These are phyloP conservation scores for Hypomontagnella submonticulosa DNA, from an alignment of 495 filamentous ascomycete species.

Conservation along the genomic window DNA sequence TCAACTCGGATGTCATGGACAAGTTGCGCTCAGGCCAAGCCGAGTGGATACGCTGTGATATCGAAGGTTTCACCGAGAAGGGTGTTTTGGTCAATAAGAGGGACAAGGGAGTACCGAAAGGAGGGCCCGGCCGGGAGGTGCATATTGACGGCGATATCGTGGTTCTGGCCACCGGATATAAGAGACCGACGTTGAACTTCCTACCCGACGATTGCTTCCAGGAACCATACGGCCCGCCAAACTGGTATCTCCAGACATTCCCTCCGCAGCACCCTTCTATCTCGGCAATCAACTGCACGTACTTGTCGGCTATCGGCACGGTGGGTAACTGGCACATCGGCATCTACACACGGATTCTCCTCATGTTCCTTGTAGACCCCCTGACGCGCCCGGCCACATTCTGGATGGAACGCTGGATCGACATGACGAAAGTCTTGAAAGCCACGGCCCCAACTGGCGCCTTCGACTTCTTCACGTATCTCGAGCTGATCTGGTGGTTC, in stretches of 20 bases:
- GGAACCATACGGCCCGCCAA: slow-evolving; percentile 78
- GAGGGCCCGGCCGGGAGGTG: slow-evolving; percentile 72
- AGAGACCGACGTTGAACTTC: slow-evolving; percentile 76
- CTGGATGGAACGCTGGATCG: slow-evolving; percentile 88
- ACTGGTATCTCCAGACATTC: slow-evolving; percentile 90
- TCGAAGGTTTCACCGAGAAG: slow-evolving; percentile 68
- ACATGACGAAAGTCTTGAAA: slow-evolving; percentile 83
- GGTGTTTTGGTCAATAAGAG: slow-evolving; percentile 78
- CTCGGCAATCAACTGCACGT: slow-evolving; percentile 85
- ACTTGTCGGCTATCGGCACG: slow-evolving; percentile 81
- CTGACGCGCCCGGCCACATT: slow-evolving; percentile 74
- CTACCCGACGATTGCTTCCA: slow-evolving; percentile 76
- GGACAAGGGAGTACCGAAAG: slow-evolving; percentile 75
- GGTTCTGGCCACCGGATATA: slow-evolving; percentile 85
- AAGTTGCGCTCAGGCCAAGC: slow-evolving; percentile 80
- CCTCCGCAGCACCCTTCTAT: slow-evolving; percentile 72
- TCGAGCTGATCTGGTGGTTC: slow-evolving; percentile 87
- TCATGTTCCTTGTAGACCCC: slow-evolving; percentile 87
- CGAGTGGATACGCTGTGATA: slow-evolving; percentile 84
- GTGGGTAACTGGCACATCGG: slow-evolving; percentile 90
- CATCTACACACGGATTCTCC: slow-evolving; percentile 84
- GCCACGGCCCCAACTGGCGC: slow-evolving; percentile 71
- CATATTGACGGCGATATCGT: slow-evolving; percentile 77
- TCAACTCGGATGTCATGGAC: slow-evolving; percentile 81
- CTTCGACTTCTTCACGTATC: slow-evolving; percentile 90